Percentiles rank a stretch among this genome's conserved stretches.
phyloP scores from a whole-genome alignment of 768 basidiomycete genomes.

The Tylopilus felleus region DNA sequence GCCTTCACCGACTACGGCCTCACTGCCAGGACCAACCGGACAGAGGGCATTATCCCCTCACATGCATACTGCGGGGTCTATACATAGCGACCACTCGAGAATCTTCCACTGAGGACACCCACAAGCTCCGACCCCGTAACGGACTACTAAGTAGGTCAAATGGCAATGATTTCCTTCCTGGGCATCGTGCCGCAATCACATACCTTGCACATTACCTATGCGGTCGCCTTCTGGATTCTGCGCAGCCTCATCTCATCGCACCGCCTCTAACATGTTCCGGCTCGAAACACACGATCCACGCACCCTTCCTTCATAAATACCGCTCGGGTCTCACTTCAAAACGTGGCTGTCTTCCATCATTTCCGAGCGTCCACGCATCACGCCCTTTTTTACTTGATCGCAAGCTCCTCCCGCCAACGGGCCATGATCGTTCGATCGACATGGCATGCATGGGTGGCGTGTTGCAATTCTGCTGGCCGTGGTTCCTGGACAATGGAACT shows the following conservation, averaged over 20 bases:
- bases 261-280: conserved; percentile 27
- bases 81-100: conserved; percentile 15
- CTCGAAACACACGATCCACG: conserved; percentile 26
- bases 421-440: conserved; percentile 1
- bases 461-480: conserved; percentile 3
- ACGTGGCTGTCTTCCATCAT: conserved; percentile 19
- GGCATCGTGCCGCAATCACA: conserved; percentile 12
- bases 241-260: conserved; percentile 23
- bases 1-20: conserved; percentile 11
- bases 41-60: conserved; percentile 18
- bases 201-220: conserved; percentile 9
- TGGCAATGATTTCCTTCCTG: conserved; percentile 17
- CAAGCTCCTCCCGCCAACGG: conserved; percentile 8
- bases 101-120: conserved; percentile 4
- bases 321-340: conserved; percentile 8
- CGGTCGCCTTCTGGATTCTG: conserved; percentile 8
- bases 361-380: conserved; percentile 18
- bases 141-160: conserved; percentile 4
- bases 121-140: conserved; percentile 19
- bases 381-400: background rate
- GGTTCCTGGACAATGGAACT: conserved; percentile 5
- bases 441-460: conserved; percentile 5
- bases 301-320: conserved; percentile 12
- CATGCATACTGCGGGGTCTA: conserved; percentile 6
- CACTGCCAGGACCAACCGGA: conserved; percentile 9